These are phyloP conservation scores for Oryza punctata DNA, from an alignment of 176 grass and related monocot genomes.

Conservation along the genomic window DNA sequence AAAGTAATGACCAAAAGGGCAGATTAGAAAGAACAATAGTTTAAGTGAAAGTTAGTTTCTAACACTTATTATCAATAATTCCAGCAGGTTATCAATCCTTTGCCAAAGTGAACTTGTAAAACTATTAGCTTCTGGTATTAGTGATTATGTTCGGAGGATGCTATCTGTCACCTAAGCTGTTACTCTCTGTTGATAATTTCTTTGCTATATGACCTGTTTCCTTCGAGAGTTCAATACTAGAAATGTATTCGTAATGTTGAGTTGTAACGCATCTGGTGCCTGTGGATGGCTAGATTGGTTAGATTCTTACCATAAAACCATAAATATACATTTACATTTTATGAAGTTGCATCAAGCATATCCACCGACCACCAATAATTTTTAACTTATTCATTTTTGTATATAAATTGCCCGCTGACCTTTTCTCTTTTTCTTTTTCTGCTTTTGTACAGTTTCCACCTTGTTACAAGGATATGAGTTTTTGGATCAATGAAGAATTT, in stretches of 20 bases:
- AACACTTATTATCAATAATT: neutral
- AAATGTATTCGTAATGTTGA: too few species aligned
- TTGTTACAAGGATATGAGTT: conserved; percentile 99
- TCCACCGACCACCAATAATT: neutral
- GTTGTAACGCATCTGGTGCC: too few species aligned
- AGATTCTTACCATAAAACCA: neutral
- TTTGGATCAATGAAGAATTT: conserved; percentile 90
- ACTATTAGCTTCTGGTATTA: neutral
- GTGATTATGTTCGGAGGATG: neutral
- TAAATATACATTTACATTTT: neutral
- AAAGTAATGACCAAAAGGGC: too few species aligned
- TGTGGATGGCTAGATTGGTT: too few species aligned
- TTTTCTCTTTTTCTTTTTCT: neutral
- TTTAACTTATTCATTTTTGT: neutral
- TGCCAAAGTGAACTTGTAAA: too few species aligned
- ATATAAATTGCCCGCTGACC: neutral
- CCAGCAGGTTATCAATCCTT: neutral
- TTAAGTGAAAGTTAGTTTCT: too few species aligned
- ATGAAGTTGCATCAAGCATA: neutral
- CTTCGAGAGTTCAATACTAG: too few species aligned
- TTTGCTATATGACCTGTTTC: too few species aligned
- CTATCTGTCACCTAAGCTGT: neutral
- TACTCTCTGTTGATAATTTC: neutral
- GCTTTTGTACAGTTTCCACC: conserved; percentile 81
- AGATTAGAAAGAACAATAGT: too few species aligned